These are phyloP conservation scores for Ploettnerulaceae sp. DNA, from an alignment of 2,329 filamentous ascomycete genomes.

Conservation along the genomic window DNA sequence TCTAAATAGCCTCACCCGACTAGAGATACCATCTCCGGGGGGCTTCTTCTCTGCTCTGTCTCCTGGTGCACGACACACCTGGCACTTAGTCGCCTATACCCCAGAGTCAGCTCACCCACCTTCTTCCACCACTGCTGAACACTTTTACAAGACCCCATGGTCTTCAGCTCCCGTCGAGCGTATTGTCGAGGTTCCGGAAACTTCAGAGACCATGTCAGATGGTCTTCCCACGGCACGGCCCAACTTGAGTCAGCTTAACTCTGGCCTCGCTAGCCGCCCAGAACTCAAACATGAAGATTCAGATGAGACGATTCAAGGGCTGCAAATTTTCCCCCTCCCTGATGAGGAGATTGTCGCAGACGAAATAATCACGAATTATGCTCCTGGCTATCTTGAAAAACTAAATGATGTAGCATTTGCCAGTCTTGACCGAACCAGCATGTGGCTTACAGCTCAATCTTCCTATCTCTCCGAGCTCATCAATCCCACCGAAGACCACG, in stretches of 20 bases:
- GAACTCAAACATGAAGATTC: conserved; percentile 34
- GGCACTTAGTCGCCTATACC: conserved; percentile 59
- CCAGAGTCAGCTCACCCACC: conserved; percentile 57
- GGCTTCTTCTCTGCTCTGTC: conserved; percentile 88
- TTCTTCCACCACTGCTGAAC: conserved; percentile 85
- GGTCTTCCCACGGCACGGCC: conserved; percentile 65
- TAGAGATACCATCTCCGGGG: conserved; percentile 87
- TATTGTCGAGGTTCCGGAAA: conserved; percentile 57
- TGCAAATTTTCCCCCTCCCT: conserved; percentile 24
- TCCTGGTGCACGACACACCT: conserved; percentile 70
- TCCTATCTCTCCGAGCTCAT: conserved; percentile 67
- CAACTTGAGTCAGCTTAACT: conserved; percentile 38
- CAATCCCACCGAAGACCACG: conserved; percentile 46
- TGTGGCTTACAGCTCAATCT: conserved; percentile 81
- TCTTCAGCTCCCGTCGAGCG: conserved; percentile 56
- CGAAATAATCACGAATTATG: conserved; percentile 66
- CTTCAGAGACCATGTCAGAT: conserved; percentile 45
- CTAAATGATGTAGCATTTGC: conserved; percentile 64
- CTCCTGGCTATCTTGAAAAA: conserved; percentile 69
- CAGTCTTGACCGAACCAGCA: conserved; percentile 78
- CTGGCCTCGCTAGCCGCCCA: conserved; percentile 31
- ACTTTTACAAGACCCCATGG: conserved; percentile 87
- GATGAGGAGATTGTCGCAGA: conserved; percentile 52
- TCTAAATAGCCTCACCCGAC: conserved; percentile 66
- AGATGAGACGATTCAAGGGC: conserved; percentile 37